A percentile compares a stretch with the other conserved stretches of the same genome.
Conservation (phyloP, 176 grass and related monocot species). For the Canna indica region DNA sequence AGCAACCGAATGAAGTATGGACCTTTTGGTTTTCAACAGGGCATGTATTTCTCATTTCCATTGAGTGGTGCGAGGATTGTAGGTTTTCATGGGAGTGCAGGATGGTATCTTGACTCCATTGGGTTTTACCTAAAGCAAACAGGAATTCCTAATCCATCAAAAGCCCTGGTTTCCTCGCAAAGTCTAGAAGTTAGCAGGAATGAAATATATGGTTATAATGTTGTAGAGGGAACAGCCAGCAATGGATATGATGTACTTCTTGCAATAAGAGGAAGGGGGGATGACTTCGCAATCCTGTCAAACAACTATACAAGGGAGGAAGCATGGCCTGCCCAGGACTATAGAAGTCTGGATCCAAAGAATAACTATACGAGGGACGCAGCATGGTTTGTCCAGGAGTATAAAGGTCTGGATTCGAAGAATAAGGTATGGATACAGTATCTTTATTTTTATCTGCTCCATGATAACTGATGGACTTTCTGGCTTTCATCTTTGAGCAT, state of each 20-base stretch:
- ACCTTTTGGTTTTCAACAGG: constrained; percentile 50
- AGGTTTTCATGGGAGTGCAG: constrained; percentile 57
- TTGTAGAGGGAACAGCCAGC: constrained; percentile 21
- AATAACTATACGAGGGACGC: constrained; percentile 14
- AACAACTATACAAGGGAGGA: constrained; percentile 34
- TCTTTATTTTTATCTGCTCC: neutral
- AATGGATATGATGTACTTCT: constrained; percentile 44
- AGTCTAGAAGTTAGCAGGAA: constrained; percentile 27
- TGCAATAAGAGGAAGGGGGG: constrained; percentile 35
- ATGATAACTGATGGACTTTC: too few species aligned
- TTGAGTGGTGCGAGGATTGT: constrained; percentile 39
- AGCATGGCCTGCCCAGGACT: neutral
- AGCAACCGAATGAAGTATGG: constrained; percentile 53
- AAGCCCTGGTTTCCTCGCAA: constrained; percentile 30
- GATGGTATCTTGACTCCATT: constrained; percentile 54
- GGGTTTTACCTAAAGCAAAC: constrained; percentile 29
- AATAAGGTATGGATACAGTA: constrained; percentile 26
- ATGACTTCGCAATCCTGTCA: constrained; percentile 38
- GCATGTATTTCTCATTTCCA: constrained; percentile 53
- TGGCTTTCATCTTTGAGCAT: neutral
- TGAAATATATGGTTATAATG: constrained; percentile 31
- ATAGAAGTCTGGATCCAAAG: constrained; percentile 19
- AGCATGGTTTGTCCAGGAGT: too few species aligned
- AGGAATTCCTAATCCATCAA: constrained; percentile 14
- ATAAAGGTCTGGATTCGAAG: neutral